A percentile compares a stretch with the other conserved stretches of the same genome.
These are phyloP conservation scores for Ganoderma sinense DNA, from an alignment of 1,284 basidiomycete species.

Conservation along the genomic window DNA sequence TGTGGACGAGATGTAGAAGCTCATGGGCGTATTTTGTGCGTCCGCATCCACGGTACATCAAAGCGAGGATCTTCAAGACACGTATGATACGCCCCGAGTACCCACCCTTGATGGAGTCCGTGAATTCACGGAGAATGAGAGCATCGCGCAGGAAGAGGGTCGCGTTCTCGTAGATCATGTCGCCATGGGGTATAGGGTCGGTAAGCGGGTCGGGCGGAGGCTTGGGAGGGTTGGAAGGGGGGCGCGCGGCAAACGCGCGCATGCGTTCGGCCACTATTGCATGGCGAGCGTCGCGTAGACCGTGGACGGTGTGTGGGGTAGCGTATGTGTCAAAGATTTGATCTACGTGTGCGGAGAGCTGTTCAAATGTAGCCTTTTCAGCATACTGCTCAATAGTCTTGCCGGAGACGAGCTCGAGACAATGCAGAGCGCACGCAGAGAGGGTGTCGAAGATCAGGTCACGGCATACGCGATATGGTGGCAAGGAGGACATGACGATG, in stretches of 20 bases:
- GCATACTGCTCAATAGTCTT: constrained; percentile 1
- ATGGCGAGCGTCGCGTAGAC: neutral
- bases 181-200: neutral
- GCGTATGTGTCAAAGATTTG: neutral
- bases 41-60: constrained; percentile 39
- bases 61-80: constrained; percentile 42
- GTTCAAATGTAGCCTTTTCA: neutral
- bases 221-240: neutral
- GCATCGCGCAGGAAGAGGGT: constrained; percentile 45
- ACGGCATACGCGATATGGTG: constrained; percentile 43
- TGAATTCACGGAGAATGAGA: constrained; percentile 42
- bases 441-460: constrained; percentile 47
- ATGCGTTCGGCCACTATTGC: neutral
- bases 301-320: no score
- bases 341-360: neutral
- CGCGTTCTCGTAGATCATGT: constrained; percentile 46
- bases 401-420: constrained; percentile 40
- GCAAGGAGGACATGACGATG: constrained; percentile 42
- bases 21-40: constrained; percentile 49
- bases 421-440: constrained; percentile 46
- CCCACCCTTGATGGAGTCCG: constrained; percentile 44
- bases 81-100: constrained; percentile 43
- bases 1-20: constrained; percentile 48
- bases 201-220: neutral
- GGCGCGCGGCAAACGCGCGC: no score